Base-by-base conservation (phyloP, 495 filamentous ascomycete species). In the Hypoxylon fuscum region DNA sequence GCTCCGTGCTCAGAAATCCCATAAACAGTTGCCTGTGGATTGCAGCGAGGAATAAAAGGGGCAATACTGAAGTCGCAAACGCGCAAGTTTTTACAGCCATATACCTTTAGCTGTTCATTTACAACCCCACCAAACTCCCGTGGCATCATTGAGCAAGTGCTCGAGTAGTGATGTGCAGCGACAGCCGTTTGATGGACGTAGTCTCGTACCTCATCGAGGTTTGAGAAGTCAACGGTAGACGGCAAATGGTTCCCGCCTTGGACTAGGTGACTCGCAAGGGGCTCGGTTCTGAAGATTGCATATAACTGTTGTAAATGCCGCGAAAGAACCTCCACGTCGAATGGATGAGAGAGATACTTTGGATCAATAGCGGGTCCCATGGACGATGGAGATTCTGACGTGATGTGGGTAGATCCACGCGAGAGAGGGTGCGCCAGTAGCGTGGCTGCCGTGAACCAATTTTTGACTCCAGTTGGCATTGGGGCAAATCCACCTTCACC, bases 321-420 rank as follows among this genome's bases (percentile, higher is more conserved):
- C 1, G 73, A 74, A 14, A 79, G 71, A 5, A 78, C 71, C 43
- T 78, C 69, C 14, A 76, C 6, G 52, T 86, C 83, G 18, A 78
- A 68, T 0, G 80, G 75, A 34, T 85, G 69, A 50, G 77, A 74
- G 57, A 83, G 74, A 56, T 83, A 85, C 10, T 74, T 78, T 1
- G 81, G 79, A 61, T 85, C 74, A 49, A 84, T 79, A n/a, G 57
- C 49, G 0, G 81, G 75, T 8, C 72, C 54, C n/a, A 44, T 47
- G 0, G 50, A 5, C 40, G 27, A 46, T 0, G 77, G 64, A 20
- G 77, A 54, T 3, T n/a, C n/a, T n/a, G 73, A 56, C 0, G 65
- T 71, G 58, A 87, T 80, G 61, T 86, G 84, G 15, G 81, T 72
- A 14, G 70, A 81, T 3, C 83, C 83, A 7, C 83, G 79, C 0